Conservation (phyloP, 1,139 yeast genomes). For the Taphrina deformans region DNA sequence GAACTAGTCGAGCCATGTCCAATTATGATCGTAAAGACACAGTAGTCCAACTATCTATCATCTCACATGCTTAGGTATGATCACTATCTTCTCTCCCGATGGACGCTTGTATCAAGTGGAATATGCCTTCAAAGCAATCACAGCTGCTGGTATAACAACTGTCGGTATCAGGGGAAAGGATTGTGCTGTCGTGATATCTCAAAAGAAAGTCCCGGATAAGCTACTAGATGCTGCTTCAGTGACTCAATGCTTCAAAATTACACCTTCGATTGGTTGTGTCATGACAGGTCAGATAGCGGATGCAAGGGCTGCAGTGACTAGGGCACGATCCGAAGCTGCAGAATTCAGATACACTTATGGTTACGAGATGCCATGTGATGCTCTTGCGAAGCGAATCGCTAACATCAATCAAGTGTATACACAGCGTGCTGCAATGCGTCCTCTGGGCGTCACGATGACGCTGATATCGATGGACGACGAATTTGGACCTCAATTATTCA, state of each 20-base stretch:
- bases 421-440: conserved; percentile 99
- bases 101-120: conserved; percentile 92
- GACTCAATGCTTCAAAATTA: conserved; percentile 33
- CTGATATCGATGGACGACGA: conserved; percentile 86
- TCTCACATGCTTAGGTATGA: conserved; percentile 62
- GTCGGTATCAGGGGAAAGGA: conserved; percentile 84
- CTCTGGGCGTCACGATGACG: conserved; percentile 61
- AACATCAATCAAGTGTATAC: conserved; percentile 92
- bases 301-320: conserved; percentile 82
- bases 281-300: conserved; percentile 84
- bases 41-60: too few relatives aligned
- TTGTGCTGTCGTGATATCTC: conserved; percentile 86
- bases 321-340: conserved; percentile 92
- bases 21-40: conserved; percentile 23
- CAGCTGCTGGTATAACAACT: conserved; percentile 85
- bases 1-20: conserved; percentile 1
- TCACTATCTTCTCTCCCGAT: conserved; percentile 96
- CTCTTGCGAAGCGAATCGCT: conserved; percentile 91
- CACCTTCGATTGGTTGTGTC: conserved; percentile 71
- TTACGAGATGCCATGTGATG: conserved; percentile 95
- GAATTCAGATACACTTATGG: conserved; percentile 94
- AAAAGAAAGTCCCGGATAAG: conserved; percentile 76
- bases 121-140: conserved; percentile 96
- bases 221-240: conserved; percentile 33
- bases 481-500: conserved; percentile 83